Percentiles rank a stretch among this genome's conserved stretches.
Conservation (phyloP, 768 basidiomycete species). For the Phanerochaete carnosa region DNA sequence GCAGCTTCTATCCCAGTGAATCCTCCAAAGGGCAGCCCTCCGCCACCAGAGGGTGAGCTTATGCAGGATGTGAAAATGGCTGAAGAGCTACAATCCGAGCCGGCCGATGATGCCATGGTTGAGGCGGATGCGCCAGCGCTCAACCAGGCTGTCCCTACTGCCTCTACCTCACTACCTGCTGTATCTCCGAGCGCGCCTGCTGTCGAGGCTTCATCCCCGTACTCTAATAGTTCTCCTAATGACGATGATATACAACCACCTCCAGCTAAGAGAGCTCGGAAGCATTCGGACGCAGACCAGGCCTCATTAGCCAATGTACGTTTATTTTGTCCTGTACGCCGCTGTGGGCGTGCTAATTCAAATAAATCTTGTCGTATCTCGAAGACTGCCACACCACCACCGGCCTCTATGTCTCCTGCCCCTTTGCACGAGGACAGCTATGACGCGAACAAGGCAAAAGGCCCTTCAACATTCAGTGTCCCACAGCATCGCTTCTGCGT, state of each 20-base stretch:
- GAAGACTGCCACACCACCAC: slow-evolving; percentile 77
- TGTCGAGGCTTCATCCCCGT: slow-evolving; percentile 24
- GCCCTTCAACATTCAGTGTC: slow-evolving; percentile 50
- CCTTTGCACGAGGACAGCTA: slow-evolving; percentile 11
- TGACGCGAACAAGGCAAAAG: slow-evolving; percentile 18
- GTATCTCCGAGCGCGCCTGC: slow-evolving; percentile 29
- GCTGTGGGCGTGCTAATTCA: slow-evolving; percentile 51
- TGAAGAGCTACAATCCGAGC: slow-evolving; percentile 30
- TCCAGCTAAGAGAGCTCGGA: slow-evolving; percentile 80
- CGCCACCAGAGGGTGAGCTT: slow-evolving; percentile 41
- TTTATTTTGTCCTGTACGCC: slow-evolving; percentile 45
- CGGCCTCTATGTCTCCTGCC: slow-evolving; percentile 42
- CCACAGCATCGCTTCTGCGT: slow-evolving; percentile 79
- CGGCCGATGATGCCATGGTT: slow-evolving; percentile 18
- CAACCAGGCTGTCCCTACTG: slow-evolving; percentile 17
- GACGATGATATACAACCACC: slow-evolving; percentile 65
- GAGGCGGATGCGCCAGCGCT: slow-evolving; percentile 14
- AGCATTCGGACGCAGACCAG: slow-evolving; percentile 72
- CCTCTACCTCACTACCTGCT: slow-evolving; percentile 25
- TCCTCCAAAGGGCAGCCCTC: slow-evolving; percentile 43
- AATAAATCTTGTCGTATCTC: slow-evolving; percentile 26
- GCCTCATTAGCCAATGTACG: slow-evolving; percentile 75
- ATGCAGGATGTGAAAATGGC: slow-evolving; percentile 57
- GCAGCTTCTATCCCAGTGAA: slow-evolving; percentile 42
- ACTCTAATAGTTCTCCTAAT: slow-evolving; percentile 29